Evolutionary conservation across 345 rosid genomes (phyloP).

Genomic region (Hibiscus syriacus): DNA sequence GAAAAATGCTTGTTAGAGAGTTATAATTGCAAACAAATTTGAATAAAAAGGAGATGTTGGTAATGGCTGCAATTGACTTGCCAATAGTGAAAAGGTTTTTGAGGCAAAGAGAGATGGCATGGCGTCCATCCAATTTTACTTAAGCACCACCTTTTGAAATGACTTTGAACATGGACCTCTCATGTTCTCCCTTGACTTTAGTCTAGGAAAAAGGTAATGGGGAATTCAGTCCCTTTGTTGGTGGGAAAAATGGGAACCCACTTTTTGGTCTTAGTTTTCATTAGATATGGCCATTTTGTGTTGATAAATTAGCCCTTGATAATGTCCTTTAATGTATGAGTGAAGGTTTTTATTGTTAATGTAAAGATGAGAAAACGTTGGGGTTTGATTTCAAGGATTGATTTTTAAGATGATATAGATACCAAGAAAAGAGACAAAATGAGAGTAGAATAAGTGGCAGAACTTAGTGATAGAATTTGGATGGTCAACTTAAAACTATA

Average conservation of each 20-base stretch:
- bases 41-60: not conserved
- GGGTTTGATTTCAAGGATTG: no score
- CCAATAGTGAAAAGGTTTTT: no score
- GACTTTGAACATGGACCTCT: slow-evolving; percentile 4
- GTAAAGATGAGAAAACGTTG: no score
- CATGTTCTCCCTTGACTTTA: not conserved
- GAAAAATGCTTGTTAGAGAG: not conserved
- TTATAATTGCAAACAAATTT: slow-evolving; percentile 10
- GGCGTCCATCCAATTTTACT: not conserved
- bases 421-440: no score
- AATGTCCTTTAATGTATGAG: no score
- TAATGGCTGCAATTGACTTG: slow-evolving; percentile 10
- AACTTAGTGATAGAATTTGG: no score
- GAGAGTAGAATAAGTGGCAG: no score
- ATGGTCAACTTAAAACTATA: no score
- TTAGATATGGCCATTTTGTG: not conserved
- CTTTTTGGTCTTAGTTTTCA: not conserved
- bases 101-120: not conserved
- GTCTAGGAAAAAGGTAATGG: not conserved
- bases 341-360: no score
- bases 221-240: not conserved
- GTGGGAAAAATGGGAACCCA: not conserved
- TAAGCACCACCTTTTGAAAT: not conserved
- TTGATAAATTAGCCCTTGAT: no score
- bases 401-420: no score